Base-by-base conservation (phyloP, 208 protist species). In the Leishmania amazonensis region DNA sequence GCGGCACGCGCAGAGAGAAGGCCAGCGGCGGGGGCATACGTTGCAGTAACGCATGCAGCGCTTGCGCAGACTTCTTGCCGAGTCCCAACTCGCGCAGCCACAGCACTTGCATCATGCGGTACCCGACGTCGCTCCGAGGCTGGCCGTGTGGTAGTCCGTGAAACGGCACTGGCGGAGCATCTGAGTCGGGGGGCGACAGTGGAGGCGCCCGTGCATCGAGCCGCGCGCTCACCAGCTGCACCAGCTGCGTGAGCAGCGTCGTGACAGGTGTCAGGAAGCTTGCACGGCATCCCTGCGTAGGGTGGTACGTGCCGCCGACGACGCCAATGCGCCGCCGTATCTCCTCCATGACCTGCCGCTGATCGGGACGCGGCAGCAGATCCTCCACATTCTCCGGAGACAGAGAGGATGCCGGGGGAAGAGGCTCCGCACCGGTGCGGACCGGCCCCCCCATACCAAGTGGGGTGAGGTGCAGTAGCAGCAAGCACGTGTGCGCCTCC, bases 11-110 rank as follows among this genome's bases (percentile, higher is more conserved):
- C 31, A 87, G 78, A 47, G 80, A 81, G 54, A 88, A 79, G 62
- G 76, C 81, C 40, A 79, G 68, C 13, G 88, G 83, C 40, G 85
- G 80, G 4, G 81, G 62, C 86, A 89, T 82, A 54, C 57, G 75
- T 45, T 80, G 60, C 42, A 85, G 64, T 45, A 88, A 45, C 8
- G 64, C 72, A 5, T 78, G 35, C 19, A 90, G 49, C 13, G 89
- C 75, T 51, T 49, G 65, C 24, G 77, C 57, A 45, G 90, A 85
- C 77, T 91, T 81, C 60, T 78, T 72, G 64, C 68, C 38, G 49
- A 95, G 74, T 8, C 93, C 93, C 67, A 87, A 81, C 85, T 96
- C 93, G 17, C 81, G 85, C 77, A 94, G 73, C 93, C 93, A 96
- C 80, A 94, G 74, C 71, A 90, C 85, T 79, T 93, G 90, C 89